Evolutionary conservation across 2,329 filamentous ascomycete species (phyloP).

Genomic region (Tolypocladium guangdongense): DNA sequence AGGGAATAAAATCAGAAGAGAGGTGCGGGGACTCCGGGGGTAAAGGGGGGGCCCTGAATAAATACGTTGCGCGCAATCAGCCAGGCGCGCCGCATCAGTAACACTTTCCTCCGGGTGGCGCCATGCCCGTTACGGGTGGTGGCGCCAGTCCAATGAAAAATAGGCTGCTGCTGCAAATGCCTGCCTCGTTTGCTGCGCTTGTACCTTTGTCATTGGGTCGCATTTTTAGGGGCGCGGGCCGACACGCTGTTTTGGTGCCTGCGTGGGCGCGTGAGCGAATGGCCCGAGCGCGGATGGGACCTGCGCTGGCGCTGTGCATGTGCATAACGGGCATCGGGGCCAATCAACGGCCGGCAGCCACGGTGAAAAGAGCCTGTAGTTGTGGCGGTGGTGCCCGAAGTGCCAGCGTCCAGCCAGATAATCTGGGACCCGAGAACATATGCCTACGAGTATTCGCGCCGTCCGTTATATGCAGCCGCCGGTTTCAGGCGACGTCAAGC

Average conservation of each 20-base stretch:
- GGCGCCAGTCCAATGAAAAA: neutral
- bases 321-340: neutral
- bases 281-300: neutral
- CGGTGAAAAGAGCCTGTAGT: too few relatives aligned
- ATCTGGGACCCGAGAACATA: too few relatives aligned
- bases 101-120: neutral
- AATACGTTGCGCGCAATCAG: constrained; percentile 28
- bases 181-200: neutral
- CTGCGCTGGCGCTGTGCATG: neutral
- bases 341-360: neutral
- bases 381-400: too few relatives aligned
- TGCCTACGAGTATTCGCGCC: too few relatives aligned
- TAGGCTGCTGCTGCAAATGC: neutral
- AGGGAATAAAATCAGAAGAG: constrained; percentile 10
- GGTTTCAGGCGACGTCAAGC: neutral
- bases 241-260: neutral
- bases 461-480: neutral
- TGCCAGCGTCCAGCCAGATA: too few relatives aligned
- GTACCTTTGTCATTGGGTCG: constrained; percentile 1
- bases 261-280: neutral
- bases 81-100: constrained; percentile 11
- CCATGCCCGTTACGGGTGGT: constrained; percentile 6
- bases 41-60: constrained; percentile 16
- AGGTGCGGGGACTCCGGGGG: constrained; percentile 16
- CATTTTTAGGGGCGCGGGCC: neutral